Percentiles rank a stretch among this genome's conserved stretches.
Conservation (phyloP, 495 filamentous ascomycete genomes). For the Penicillium parvum region DNA sequence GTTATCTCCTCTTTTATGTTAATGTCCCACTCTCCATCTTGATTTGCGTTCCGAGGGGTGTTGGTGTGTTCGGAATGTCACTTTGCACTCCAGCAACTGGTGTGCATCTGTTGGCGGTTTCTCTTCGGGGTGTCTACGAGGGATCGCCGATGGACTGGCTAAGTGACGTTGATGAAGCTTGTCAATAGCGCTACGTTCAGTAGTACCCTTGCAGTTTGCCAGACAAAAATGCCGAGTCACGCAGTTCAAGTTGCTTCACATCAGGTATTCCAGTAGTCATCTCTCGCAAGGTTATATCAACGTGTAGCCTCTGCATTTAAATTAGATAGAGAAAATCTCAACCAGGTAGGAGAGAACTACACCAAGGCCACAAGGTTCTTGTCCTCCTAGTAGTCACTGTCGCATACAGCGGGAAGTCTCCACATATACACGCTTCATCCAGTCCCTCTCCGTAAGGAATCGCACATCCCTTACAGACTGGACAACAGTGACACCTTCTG, state of each 20-base stretch:
- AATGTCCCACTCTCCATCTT: slow-evolving; percentile 17
- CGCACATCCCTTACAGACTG: too few relatives aligned
- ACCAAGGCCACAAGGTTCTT: too few relatives aligned
- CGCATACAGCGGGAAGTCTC: too few relatives aligned
- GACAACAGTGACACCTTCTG: too few relatives aligned
- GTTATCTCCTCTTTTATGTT: slow-evolving; percentile 30
- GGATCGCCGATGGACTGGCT: too few relatives aligned
- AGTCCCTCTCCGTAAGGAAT: too few relatives aligned
- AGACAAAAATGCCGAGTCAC: slow-evolving; percentile 17
- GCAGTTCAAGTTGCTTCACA: not conserved
- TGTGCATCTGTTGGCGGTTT: slow-evolving; percentile 7
- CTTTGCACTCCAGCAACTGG: slow-evolving; percentile 13
- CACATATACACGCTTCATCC: too few relatives aligned
- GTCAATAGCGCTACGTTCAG: slow-evolving; percentile 13
- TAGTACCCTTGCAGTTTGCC: slow-evolving; percentile 20
- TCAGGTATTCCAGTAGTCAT: too few relatives aligned
- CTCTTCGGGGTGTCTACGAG: too few relatives aligned
- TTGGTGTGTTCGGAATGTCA: slow-evolving; percentile 11
- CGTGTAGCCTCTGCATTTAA: too few relatives aligned
- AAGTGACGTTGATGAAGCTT: slow-evolving; percentile 12
- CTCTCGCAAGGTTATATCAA: not conserved
- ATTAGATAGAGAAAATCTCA: not conserved
- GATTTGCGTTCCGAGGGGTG: slow-evolving; percentile 11
- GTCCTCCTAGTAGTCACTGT: too few relatives aligned
- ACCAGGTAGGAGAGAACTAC: slow-evolving; percentile 2